Conservation (phyloP, 2,329 filamentous ascomycete genomes). For the Xylariales sp. region DNA sequence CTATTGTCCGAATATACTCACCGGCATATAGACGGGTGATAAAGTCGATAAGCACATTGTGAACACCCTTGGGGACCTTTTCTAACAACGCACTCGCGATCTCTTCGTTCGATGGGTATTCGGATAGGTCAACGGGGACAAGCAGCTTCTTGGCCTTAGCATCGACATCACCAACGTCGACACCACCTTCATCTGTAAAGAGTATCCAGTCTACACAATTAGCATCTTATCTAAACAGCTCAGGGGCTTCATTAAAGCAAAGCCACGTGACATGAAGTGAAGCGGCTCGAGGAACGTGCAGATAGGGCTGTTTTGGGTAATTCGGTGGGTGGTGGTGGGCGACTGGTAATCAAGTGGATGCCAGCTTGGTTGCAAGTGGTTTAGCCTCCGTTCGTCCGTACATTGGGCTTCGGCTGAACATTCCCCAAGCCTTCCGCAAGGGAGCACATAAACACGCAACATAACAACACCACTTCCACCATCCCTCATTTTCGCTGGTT, state of each 20-base stretch:
- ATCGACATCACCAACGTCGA: constrained; percentile 99
- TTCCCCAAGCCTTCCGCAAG: constrained; percentile 37
- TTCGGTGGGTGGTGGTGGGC: constrained; percentile 32
- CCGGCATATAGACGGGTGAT: constrained; percentile 92
- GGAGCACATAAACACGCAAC: constrained; percentile 43
- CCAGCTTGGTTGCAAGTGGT: constrained; percentile 49
- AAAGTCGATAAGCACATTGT: constrained; percentile 99
- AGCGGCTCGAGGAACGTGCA: constrained; percentile 22
- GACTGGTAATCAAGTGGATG: constrained; percentile 44
- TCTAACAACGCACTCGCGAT: constrained; percentile 86
- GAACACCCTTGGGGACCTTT: constrained; percentile 93
- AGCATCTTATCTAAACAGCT: constrained; percentile 32
- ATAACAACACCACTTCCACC: constrained; percentile 24
- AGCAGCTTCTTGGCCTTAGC: constrained; percentile 98
- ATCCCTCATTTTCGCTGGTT: constrained; percentile 5
- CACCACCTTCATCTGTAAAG: constrained; percentile 99
- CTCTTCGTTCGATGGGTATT: constrained; percentile 96
- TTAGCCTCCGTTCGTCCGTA: constrained; percentile 60
- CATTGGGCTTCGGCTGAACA: constrained; percentile 39
- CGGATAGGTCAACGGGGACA: constrained; percentile 91
- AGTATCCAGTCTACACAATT: constrained; percentile 91
- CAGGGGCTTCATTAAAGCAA: constrained; percentile 3
- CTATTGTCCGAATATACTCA: constrained; percentile 17
- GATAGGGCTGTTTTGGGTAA: constrained; percentile 39
- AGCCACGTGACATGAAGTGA: constrained; percentile 28